Base-by-base conservation (phyloP, 805 yeast species). In the Candida boleticola region DNA sequence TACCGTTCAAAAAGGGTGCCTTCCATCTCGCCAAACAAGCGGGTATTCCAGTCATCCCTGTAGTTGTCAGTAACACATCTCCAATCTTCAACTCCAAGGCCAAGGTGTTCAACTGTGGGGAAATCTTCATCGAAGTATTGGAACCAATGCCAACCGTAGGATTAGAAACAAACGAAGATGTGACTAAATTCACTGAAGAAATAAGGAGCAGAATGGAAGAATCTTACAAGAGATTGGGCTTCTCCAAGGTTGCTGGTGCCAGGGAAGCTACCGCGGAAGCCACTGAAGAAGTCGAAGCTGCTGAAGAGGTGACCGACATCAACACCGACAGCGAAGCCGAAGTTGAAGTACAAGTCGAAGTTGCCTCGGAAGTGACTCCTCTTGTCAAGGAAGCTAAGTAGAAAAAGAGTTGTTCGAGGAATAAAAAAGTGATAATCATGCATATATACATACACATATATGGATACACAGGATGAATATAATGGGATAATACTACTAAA, bases 1-100 rank as follows among this genome's bases (percentile, higher is more conserved):
- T 89, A 38, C 95, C 96, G 1, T 89, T 93, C 69, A 93, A 93
- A 65, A 93, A 93, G 61, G 99, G 99, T 42, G 97, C 98, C 0
- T 93, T 93, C 81, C 97, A 93, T 64, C 76, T 93, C 57, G 99
- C 99, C 5, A 85, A 86, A 48, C 96, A 89, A 64, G 95, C 95
- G 4, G 80, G 80, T 32, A 82, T 92, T 29, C 98, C 98, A 16
- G 73, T 93, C 39, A 79, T 93, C 19, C 99, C 99, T 6, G 71
- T 85, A 39, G 95, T 88, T 11, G 89, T 88, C 7, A 79, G 92
- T 25, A 93, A 93, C 68, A 87, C 95, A 41, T 82, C 95, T 3
- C 76, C 80, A 23, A 61, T 93, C 36, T 76, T 86, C 68, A 77
- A 79, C 55, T 63, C 84, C 38, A 76, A 75, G 48, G 64, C 72